These are phyloP conservation scores for Gigaspora rosea DNA, from an alignment of 192 early-diverging fungal species.

Conservation along the genomic window DNA sequence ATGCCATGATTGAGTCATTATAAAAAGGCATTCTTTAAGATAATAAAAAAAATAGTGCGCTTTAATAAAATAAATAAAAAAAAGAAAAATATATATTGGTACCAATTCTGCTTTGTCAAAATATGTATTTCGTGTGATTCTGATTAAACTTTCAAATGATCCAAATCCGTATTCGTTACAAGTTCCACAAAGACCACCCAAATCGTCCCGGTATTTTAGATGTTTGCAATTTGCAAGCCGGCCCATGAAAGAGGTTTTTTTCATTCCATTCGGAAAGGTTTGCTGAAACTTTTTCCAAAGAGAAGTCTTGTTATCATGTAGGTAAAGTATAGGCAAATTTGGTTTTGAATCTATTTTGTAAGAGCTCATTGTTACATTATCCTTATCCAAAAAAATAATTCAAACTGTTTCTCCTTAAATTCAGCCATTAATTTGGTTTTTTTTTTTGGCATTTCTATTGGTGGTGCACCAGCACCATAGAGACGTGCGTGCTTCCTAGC, in stretches of 20 bases:
- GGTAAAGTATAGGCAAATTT: background rate
- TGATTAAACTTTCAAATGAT: background rate
- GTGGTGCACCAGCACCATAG: too few species aligned
- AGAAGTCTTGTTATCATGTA: background rate
- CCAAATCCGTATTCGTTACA: slow-evolving; percentile 6
- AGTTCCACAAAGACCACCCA: background rate
- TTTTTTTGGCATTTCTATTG: too few species aligned
- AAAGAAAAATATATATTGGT: background rate
- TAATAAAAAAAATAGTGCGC: background rate
- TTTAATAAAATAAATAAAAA: too few species aligned
- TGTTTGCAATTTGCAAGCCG: background rate
- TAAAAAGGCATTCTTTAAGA: too few species aligned
- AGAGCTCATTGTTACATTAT: too few species aligned
- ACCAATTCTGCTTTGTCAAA: background rate
- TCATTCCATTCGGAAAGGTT: slow-evolving; percentile 12
- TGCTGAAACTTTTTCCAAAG: slow-evolving; percentile 2
- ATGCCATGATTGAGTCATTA: too few species aligned
- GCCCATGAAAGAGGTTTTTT: slow-evolving; percentile 2
- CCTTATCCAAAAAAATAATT: too few species aligned
- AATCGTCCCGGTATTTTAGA: background rate
- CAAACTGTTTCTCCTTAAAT: too few species aligned
- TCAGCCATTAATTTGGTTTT: too few species aligned
- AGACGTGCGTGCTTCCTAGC: too few species aligned
- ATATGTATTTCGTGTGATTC: background rate
- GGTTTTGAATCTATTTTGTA: background rate